Evolutionary conservation across 805 yeast species (phyloP).

Genomic region (Barnettozyma sucrosica): DNA sequence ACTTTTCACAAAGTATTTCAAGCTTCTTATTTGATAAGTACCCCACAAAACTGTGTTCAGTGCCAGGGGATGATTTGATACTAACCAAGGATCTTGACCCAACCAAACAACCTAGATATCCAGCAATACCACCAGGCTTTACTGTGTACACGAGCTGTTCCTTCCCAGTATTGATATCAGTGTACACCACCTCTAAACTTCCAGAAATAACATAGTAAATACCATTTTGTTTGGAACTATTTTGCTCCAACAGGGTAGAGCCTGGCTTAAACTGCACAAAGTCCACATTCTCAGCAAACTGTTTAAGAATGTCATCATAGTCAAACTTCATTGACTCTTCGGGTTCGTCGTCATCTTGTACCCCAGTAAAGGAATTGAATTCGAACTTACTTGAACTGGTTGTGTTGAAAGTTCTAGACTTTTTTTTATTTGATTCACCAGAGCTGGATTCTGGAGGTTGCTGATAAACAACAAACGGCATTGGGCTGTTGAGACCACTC

Average conservation of each 20-base stretch:
- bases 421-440: neutral
- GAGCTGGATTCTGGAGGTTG: slow-evolving; percentile 1
- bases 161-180: slow-evolving; percentile 26
- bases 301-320: slow-evolving; percentile 38
- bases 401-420: slow-evolving; percentile 15
- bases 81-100: slow-evolving; percentile 76
- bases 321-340: slow-evolving; percentile 37
- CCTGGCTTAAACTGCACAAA: slow-evolving; percentile 49
- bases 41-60: slow-evolving; percentile 50
- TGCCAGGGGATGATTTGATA: slow-evolving; percentile 52
- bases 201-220: slow-evolving; percentile 80
- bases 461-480: slow-evolving; percentile 11
- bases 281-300: slow-evolving; percentile 55
- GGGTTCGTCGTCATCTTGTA: slow-evolving; percentile 14
- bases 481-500: slow-evolving; percentile 17
- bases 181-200: slow-evolving; percentile 52
- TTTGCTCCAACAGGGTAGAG: slow-evolving; percentile 53
- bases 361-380: slow-evolving; percentile 15
- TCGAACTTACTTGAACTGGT: slow-evolving; percentile 17
- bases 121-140: slow-evolving; percentile 77
- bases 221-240: slow-evolving; percentile 59
- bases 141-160: slow-evolving; percentile 51
- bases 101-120: slow-evolving; percentile 74
- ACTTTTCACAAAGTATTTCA: slow-evolving; percentile 65
- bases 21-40: slow-evolving; percentile 58